A percentile compares a stretch with the other conserved stretches of the same genome.
Conservation (phyloP, 1,284 basidiomycete genomes). For the Cutaneotrichosporon dermatis region DNA sequence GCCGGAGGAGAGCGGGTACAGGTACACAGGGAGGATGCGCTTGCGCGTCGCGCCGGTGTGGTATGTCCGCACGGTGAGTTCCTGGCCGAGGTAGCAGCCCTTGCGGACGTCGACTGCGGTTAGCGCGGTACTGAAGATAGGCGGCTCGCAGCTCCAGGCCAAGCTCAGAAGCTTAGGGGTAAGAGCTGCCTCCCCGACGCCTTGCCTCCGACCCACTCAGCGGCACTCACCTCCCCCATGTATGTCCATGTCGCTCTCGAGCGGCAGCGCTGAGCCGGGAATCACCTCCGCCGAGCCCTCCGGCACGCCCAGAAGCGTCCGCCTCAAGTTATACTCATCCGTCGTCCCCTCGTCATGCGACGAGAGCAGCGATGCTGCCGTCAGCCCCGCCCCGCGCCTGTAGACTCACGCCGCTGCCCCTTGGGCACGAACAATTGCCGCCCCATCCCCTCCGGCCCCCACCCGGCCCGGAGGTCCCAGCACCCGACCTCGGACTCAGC, state of each 20-base stretch:
- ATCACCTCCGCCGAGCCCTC: conserved; percentile 78
- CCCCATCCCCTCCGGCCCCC: conserved; percentile 62
- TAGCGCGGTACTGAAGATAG: not conserved
- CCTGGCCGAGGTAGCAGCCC: conserved; percentile 97
- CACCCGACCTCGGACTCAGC: conserved; percentile 38
- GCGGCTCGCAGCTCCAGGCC: too few relatives aligned
- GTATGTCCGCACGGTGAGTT: conserved; percentile 92
- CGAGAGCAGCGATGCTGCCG: not conserved
- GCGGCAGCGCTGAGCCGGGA: conserved; percentile 73
- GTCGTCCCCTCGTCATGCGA: conserved; percentile 1
- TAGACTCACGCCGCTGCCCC: conserved; percentile 65
- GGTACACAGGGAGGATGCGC: conserved; percentile 72
- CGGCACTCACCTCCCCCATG: conserved; percentile 76
- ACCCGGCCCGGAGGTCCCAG: conserved; percentile 63
- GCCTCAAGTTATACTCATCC: conserved; percentile 65
- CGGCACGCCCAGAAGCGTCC: conserved; percentile 75
- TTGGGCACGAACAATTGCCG: conserved; percentile 63
- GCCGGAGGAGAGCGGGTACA: conserved; percentile 7
- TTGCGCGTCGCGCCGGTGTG: conserved; percentile 91
- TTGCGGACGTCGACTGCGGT: conserved; percentile 86
- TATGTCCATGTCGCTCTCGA: conserved; percentile 88
- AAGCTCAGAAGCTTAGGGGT: not conserved
- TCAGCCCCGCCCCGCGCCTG: not conserved
- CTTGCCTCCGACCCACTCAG: too few relatives aligned
- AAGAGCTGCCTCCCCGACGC: too few relatives aligned